Evolutionary conservation across 2,329 filamentous ascomycete species (phyloP), one percentile per base, ranked within the genome.

Genomic region (Drechslerella dactyloides): DNA sequence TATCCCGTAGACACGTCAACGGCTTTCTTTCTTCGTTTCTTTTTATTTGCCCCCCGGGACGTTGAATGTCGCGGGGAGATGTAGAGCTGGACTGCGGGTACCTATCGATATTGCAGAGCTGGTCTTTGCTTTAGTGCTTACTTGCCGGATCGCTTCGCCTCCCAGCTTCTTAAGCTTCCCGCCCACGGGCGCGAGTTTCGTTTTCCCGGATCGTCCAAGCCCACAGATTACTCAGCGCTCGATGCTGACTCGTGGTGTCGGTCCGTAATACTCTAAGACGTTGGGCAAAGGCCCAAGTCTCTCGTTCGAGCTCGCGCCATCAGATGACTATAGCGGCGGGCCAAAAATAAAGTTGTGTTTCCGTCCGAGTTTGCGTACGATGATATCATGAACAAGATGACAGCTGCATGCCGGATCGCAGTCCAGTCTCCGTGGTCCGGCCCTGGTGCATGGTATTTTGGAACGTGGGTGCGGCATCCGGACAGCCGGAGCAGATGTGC

Each of bases 91-190:
- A 4, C 15, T 15, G 37, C 37, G 37, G 37, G 37, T 42, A 17
- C 15, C 37, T 42, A 13, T 17, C 37, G 37, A 42, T 42, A 42
- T 15, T 13, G 33, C 37, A 2, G 15, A 5, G 13, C 13, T 6
- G 37, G 37, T 42, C 37, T 42, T 5, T 15, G 37, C 37, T 42
- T n/a, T 42, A 42, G 37, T 42, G 37, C 37, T 42, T 42, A 42
- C 37, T 42, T 42, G 4, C 4, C 37, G 13, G n/a, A 13, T 42
- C 37, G 37, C 37, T 42, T 42, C 37, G 37, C 37, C 37, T 17
- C 37, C 11, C 37, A 17, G 11, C 37, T 6, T 37, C 33, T 37
- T n/a, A n/a, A 8, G 27, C 13, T 42, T 42, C 37, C 37, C 37
- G 37, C n/a, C 37, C 37, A 42, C 2, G n/a, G n/a, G 37, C 11